Base-by-base conservation (phyloP, 148 eudicot genomes). In the Linanthus parryae region DNA sequence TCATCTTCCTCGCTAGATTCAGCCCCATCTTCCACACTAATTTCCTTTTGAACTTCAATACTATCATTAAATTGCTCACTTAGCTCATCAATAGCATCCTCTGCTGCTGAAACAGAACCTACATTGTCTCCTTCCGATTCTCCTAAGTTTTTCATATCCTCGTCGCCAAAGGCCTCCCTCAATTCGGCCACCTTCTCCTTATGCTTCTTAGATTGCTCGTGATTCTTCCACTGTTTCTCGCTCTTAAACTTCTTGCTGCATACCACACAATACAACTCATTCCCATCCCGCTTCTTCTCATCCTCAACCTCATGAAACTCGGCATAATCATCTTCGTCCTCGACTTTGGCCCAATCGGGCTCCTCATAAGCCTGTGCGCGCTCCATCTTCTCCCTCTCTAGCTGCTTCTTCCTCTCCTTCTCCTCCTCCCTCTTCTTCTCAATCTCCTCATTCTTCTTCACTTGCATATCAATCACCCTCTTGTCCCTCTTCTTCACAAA, bases 401-500 rank as follows among this genome's bases (percentile, higher is more conserved):
- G 31, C 75, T 72, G 80, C 81, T 68, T 82, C 81, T 33, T 84
- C 78, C 25, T 79, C 66, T 56, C 68, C 41, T 54, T 53, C 70
- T 92, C 99, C 75, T 88, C 95, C 57, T 68, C 76, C 50, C 75
- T 68, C 63, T 77, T 87, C 80, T 57, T 81, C 70, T 84, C 96
- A 76, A 75, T 70, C 79, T 92, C 99, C 59, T 77, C 87, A 57
- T 65, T 85, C 85, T 72, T 92, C 78, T 46, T 80, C 62, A 73
- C 57, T 77, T 72, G 77, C 99, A 92, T 92, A 73, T 92, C 96
- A 55, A 84, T 80, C 65, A 92, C 96, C 65, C 99, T 77, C 75
- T 92, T 92, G 70, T 92, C 99, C 75, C 99, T 79, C 84, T 92
- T 92, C 78, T 78, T 92, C 54, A 74, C 99, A 74, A 92, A 92